A percentile compares a stretch with the other conserved stretches of the same genome.
These are phyloP conservation scores for Tulasnella calospora DNA, from an alignment of 768 basidiomycete genomes.

Conservation along the genomic window DNA sequence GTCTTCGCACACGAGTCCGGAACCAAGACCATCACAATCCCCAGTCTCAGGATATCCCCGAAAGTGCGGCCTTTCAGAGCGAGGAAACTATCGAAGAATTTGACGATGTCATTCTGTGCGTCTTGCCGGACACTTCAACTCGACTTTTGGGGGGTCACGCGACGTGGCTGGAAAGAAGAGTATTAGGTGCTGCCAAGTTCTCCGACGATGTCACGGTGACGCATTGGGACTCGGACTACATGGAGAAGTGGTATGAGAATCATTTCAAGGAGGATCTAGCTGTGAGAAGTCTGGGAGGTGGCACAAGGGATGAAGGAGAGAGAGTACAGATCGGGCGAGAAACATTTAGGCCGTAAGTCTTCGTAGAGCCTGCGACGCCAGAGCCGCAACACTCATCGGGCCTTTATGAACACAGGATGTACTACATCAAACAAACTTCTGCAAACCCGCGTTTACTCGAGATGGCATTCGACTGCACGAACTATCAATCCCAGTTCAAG, in stretches of 20 bases:
- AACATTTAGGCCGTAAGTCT: conserved; percentile 2
- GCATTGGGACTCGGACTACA: conserved; percentile 46
- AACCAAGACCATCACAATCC: conserved; percentile 12
- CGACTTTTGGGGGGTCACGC: conserved; percentile 42
- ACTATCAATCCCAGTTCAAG: conserved; percentile 44
- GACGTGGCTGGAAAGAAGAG: conserved; percentile 39
- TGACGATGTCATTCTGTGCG: conserved; percentile 46
- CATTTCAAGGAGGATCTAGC: conserved; percentile 1
- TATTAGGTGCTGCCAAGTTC: conserved; percentile 44
- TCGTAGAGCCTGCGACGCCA: not conserved
- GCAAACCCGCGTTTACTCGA: not conserved
- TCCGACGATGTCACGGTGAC: conserved; percentile 48
- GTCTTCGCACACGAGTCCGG: conserved; percentile 10
- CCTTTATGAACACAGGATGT: not conserved
- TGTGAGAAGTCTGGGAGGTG: not conserved
- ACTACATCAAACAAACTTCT: conserved; percentile 20
- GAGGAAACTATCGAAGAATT: conserved; percentile 36
- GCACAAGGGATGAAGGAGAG: not conserved
- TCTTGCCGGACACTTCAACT: conserved; percentile 45
- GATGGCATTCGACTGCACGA: conserved; percentile 39
- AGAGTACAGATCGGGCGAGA: not conserved
- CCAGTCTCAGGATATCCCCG: conserved; percentile 35
- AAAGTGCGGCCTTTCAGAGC: conserved; percentile 35
- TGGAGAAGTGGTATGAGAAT: conserved; percentile 32
- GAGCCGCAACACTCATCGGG: not conserved